Conservation (phyloP, 495 filamentous ascomycete species). For the Achaetomiella virescens region DNA sequence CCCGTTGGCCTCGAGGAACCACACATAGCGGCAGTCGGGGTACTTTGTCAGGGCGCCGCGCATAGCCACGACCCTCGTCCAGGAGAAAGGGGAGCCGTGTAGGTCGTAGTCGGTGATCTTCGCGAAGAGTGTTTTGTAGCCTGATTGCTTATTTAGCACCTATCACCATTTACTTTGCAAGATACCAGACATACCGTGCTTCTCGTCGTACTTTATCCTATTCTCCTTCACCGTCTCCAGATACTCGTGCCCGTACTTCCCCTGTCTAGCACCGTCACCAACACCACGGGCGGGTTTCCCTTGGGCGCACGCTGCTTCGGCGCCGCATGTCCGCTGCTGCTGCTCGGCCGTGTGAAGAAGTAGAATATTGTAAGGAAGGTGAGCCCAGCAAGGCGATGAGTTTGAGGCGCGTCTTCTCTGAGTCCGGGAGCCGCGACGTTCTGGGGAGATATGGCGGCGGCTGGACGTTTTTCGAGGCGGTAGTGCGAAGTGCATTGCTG, state of each 20-base stretch:
- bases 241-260: slow-evolving; percentile 55
- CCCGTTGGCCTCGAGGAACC: slow-evolving; percentile 74
- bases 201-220: slow-evolving; percentile 74
- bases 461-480: slow-evolving; percentile 76
- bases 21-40: slow-evolving; percentile 71
- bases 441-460: slow-evolving; percentile 56
- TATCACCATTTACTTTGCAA: neutral
- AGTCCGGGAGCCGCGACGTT: slow-evolving; percentile 51
- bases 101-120: slow-evolving; percentile 71
- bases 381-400: slow-evolving; percentile 52
- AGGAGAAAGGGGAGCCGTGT: slow-evolving; percentile 56
- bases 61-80: slow-evolving; percentile 78
- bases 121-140: slow-evolving; percentile 81
- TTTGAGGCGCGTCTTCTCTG: slow-evolving; percentile 62
- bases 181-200: slow-evolving; percentile 61
- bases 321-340: slow-evolving; percentile 20
- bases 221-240: slow-evolving; percentile 71
- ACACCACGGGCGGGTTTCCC: slow-evolving; percentile 73
- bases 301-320: slow-evolving; percentile 27
- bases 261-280: slow-evolving; percentile 80
- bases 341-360: slow-evolving; percentile 45
- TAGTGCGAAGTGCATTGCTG: slow-evolving; percentile 82
- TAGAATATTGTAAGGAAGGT: slow-evolving; percentile 56
- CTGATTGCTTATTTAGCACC: slow-evolving; percentile 37
- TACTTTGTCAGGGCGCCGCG: slow-evolving; percentile 80